Evolutionary conservation across 345 rosid genomes (phyloP), one percentile per base, ranked within the genome.

Genomic region (Anacardium occidentale): DNA sequence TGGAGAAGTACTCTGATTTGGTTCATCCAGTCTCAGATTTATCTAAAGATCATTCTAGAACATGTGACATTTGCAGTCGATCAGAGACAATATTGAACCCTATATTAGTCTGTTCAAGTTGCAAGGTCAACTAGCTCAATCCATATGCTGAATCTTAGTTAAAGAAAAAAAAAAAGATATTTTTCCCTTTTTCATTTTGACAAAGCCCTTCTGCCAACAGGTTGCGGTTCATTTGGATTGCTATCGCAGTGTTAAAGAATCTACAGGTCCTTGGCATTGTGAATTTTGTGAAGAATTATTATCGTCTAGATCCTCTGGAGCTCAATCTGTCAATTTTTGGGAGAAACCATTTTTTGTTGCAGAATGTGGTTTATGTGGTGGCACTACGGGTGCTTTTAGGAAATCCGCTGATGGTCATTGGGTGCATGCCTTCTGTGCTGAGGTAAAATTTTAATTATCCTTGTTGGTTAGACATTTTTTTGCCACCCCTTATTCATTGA

Each of bases 371-470:
- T 73, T 95, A 75, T 95, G 99, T 78, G 93, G 93, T 76, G 94
- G 98, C 53, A 83, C 87, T 61, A 90, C 88, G 13, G 99, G 99
- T 77, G 98, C 98, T 73, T 95, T 95, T 84, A 86, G 98, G 82
- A 93, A 88, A 83, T 77, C 91, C 66, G 79, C 81, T 29, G 84
- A 81, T 81, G 91, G 86, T 70, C 89, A 81, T 69, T 95, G 99
- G 99, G 80, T 91, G 60, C 99, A 93, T 85, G 97, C 96, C 72
- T 96, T 93, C 85, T 96, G 97, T 83, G 99, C 96, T 25, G 99
- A 96, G 98, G 98, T 96, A 71, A 76, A 55, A 40, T 55, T 74
- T 40, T 32, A 47, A 58, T 18, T 34, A 42, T 37, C 4, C 57
- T 29, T 56, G 52, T 59, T 70, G 7, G 25, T 66, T 76, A 5